A percentile compares a stretch with the other conserved stretches of the same genome.
These are phyloP conservation scores for Phytophthora ohioensis DNA, from an alignment of 352 stramenopile species.

Conservation along the genomic window DNA sequence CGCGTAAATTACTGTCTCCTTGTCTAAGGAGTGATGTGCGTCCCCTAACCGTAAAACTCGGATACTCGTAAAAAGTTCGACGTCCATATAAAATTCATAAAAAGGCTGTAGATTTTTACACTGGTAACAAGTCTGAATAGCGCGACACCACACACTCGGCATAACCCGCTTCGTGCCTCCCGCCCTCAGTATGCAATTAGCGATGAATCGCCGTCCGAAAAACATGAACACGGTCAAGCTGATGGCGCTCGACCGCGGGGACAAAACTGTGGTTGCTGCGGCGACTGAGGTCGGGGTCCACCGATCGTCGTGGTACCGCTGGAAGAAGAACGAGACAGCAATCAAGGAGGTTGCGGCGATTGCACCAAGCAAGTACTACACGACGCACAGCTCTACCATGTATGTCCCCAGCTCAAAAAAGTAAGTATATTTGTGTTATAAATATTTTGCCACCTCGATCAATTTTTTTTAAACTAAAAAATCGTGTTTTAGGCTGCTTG, in stretches of 20 bases:
- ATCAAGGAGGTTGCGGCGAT: not conserved
- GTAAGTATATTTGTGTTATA: not conserved
- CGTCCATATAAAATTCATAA: not conserved
- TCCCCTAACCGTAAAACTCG: not conserved
- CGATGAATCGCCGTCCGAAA: not conserved
- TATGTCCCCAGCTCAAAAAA: not conserved
- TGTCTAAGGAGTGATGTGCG: no score
- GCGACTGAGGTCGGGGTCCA: not conserved
- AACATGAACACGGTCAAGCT: not conserved
- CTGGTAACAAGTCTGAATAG: not conserved
- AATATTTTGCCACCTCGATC: not conserved
- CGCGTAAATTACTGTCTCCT: no score
- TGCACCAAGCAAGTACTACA: not conserved
- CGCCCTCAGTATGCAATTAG: not conserved
- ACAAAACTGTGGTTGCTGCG: not conserved
- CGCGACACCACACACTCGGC: not conserved
- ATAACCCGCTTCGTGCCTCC: not conserved
- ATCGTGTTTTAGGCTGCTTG: conserved; percentile 7
- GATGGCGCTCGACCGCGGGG: not conserved
- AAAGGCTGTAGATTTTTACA: conserved; percentile 4
- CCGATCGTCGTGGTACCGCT: not conserved
- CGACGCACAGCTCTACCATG: not conserved
- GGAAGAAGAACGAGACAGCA: not conserved
- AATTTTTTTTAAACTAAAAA: not conserved
- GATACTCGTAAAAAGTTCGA: conserved; percentile 2